phyloP scores from a whole-genome alignment of 176 grass and related monocot species.

The Coix lacrymajobi region DNA sequence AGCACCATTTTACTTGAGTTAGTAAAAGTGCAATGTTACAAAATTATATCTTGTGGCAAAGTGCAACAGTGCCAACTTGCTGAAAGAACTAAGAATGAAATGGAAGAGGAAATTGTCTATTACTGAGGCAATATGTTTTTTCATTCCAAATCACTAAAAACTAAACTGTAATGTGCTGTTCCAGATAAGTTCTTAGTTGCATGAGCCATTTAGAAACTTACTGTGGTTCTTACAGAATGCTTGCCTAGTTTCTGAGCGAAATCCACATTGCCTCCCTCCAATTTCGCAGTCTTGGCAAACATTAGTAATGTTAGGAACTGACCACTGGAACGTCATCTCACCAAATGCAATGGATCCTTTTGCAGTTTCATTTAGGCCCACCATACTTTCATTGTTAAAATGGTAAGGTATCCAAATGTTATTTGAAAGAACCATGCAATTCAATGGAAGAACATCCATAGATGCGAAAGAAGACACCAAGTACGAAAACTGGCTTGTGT shows the following conservation, averaged over 20 bases:
- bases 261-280: conserved; percentile 21
- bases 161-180: background rate
- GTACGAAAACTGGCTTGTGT: conserved; percentile 22
- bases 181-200: background rate
- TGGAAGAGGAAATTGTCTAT: too few species aligned
- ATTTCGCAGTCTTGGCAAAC: background rate
- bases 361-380: background rate
- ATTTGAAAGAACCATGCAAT: conserved; percentile 17
- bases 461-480: background rate
- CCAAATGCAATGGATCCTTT: background rate
- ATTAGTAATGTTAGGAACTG: background rate
- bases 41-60: too few species aligned
- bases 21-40: too few species aligned
- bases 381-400: background rate
- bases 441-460: conserved; percentile 21
- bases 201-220: conserved; percentile 7
- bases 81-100: too few species aligned
- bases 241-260: background rate
- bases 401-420: background rate
- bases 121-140: too few species aligned
- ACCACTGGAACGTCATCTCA: conserved; percentile 15
- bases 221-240: conserved; percentile 31
- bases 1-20: too few species aligned
- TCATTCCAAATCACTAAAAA: too few species aligned
- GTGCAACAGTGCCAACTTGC: too few species aligned